These are phyloP conservation scores for Adansonia madagascariensis DNA, from an alignment of 441 rosid genomes.

Conservation along the genomic window DNA sequence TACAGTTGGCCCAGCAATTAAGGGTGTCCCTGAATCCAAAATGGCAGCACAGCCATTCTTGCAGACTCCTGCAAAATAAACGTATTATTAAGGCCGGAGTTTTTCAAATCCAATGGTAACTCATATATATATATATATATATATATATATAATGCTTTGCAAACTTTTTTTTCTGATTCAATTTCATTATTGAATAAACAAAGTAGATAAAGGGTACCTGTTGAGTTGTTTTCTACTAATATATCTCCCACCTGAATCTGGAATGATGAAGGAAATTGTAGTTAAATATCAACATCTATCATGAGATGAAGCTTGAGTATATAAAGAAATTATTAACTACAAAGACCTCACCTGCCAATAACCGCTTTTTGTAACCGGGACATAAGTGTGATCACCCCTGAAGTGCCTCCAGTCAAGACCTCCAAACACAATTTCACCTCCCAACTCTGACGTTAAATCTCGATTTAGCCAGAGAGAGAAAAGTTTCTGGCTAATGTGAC, in stretches of 20 bases:
- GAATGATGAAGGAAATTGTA: constrained; percentile 23
- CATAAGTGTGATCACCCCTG: constrained; percentile 57
- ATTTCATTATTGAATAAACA: neutral
- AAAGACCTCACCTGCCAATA: constrained; percentile 59
- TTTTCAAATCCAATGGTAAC: neutral
- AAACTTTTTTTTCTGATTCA: neutral
- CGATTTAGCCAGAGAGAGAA: constrained; percentile 64
- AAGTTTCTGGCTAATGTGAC: constrained; percentile 46
- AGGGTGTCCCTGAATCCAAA: constrained; percentile 64
- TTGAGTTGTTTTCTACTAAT: constrained; percentile 44
- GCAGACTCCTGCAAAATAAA: constrained; percentile 51
- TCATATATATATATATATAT: too few relatives aligned
- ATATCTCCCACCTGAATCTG: constrained; percentile 57
- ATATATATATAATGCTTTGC: neutral
- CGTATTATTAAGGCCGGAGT: constrained; percentile 7
- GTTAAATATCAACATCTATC: neutral
- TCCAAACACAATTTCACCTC: constrained; percentile 70
- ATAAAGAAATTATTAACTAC: neutral
- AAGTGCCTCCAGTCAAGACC: constrained; percentile 70
- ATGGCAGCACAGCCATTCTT: constrained; percentile 50
- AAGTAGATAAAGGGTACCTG: constrained; percentile 39
- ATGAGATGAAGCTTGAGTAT: constrained; percentile 12
- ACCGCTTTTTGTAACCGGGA: constrained; percentile 47
- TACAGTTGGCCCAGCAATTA: constrained; percentile 73
- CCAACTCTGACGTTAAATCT: constrained; percentile 42